Percentiles rank a stretch among this genome's conserved stretches.
phyloP scores from a whole-genome alignment of 352 stramenopile species.

The Phytophthora constricta region DNA sequence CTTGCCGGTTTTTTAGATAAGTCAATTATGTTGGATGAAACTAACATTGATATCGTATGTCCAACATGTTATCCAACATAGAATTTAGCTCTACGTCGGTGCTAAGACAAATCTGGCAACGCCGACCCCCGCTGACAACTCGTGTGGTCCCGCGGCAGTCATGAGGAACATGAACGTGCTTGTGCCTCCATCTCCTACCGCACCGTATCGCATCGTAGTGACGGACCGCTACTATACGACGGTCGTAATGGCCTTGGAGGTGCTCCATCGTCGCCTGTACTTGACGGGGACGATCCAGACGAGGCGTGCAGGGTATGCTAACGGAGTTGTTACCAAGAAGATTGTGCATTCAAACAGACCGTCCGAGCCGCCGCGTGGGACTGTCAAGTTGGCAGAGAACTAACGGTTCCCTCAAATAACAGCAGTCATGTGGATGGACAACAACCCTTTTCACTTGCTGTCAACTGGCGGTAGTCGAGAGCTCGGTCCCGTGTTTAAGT shows the following conservation, averaged over 20 bases:
- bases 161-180: too few relatives aligned
- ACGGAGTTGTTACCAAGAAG: too few relatives aligned
- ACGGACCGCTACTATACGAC: not conserved
- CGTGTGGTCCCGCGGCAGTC: not conserved
- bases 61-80: not conserved
- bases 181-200: not conserved
- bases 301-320: too few relatives aligned
- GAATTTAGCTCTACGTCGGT: not conserved
- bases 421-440: not conserved
- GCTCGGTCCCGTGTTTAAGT: not conserved
- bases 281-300: too few relatives aligned
- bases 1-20: not conserved
- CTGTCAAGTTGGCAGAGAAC: too few relatives aligned
- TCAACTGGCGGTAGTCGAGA: not conserved
- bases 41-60: not conserved
- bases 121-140: not conserved
- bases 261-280: too few relatives aligned
- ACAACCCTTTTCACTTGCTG: too few relatives aligned
- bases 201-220: not conserved
- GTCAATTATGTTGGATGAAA: not conserved
- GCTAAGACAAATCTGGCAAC: not conserved
- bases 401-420: too few relatives aligned
- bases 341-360: too few relatives aligned
- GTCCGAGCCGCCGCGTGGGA: too few relatives aligned
- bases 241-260: not conserved